Base-by-base conservation (phyloP, 2,329 filamentous ascomycete genomes). In the Penicillium occitanis region DNA sequence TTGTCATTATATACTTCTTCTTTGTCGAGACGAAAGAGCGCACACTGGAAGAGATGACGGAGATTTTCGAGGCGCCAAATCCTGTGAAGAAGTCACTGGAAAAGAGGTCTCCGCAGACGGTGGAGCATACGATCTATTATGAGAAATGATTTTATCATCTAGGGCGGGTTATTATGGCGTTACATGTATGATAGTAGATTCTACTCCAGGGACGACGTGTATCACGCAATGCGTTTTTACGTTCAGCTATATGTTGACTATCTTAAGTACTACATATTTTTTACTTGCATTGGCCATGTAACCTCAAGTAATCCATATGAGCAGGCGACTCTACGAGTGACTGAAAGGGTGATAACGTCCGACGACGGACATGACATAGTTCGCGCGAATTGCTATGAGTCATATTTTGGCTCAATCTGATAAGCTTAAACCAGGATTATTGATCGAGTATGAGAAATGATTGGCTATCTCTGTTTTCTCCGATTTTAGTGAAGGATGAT, bases 21-120 rank as follows among this genome's bases (percentile, higher is more conserved):
- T 67, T 67, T 50, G 65, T 67, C 4, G 65, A 67, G 28, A 67
- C 65, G 8, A 67, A 67, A 30, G 44, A 58, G 35, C 65, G 65
- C 28, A 67, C 65, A 13, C 65, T 67, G 4, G 65, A 67, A 57
- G 65, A 67, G 50, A 53, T 67, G 61, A 40, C 40, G 13, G 65
- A 67, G 53, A 64, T 67, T 48, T 67, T 67, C 25, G 65, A 67
- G 25, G 65, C 65, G 5, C 65, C 55, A 2, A 40, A 67, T 44
- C 65, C 65, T 19, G 64, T 66, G 19, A 44, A 46, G 35, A 66
- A 66, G 35, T 66, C 64, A 2, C 35, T 66, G 19, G 51, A 66
- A 25, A 66, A 53, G 46, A 55, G 64, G 40, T 59, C 64, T 28
- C 4, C 35, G 10, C 64, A 35, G 44, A 63, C 51, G 22, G 64